Conservation (phyloP, 2,329 filamentous ascomycete species). For the Taxawa tesnikishii region DNA sequence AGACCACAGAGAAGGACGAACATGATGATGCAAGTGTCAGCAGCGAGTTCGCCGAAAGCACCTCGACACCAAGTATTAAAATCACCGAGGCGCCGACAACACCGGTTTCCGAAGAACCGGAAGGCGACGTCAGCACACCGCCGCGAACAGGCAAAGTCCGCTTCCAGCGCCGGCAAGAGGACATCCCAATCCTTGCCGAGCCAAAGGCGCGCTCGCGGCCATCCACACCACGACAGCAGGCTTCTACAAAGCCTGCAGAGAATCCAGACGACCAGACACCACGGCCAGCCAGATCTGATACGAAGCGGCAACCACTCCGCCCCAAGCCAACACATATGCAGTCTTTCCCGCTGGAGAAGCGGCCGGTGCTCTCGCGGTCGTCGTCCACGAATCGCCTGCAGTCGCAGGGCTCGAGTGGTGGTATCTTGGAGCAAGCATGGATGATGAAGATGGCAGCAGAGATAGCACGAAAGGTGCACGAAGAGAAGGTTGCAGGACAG, state of each 20-base stretch:
- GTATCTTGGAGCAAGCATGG: conserved; percentile 70
- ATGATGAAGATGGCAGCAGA: conserved; percentile 90
- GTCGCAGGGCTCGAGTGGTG: conserved; percentile 19
- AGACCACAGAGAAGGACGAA: conserved; percentile 35
- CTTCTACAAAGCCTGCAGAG: conserved; percentile 9
- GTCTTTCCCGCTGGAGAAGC: conserved; percentile 4
- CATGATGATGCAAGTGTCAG: conserved; percentile 36
- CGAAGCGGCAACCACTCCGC: conserved; percentile 1
- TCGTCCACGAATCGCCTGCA: conserved; percentile 3
- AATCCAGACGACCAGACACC: conserved; percentile 24
- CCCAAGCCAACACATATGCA: conserved; percentile 5
- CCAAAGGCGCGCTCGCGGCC: conserved; percentile 2
- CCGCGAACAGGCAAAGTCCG: conserved; percentile 27
- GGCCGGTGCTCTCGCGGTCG: neutral
- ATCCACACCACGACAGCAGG: conserved; percentile 2
- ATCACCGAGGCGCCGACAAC: conserved; percentile 40
- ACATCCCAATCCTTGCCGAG: conserved; percentile 2
- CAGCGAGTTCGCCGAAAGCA: conserved; percentile 28
- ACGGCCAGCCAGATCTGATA: too few relatives aligned
- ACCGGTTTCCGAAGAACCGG: conserved; percentile 9
- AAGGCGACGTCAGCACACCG: conserved; percentile 32
- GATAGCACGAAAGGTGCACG: conserved; percentile 75
- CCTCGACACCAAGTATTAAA: conserved; percentile 39
- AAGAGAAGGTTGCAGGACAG: conserved; percentile 52
- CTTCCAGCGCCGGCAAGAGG: conserved; percentile 16